Conservation (phyloP, 306 rosid species). For the Cucurbita argyrosperma region DNA sequence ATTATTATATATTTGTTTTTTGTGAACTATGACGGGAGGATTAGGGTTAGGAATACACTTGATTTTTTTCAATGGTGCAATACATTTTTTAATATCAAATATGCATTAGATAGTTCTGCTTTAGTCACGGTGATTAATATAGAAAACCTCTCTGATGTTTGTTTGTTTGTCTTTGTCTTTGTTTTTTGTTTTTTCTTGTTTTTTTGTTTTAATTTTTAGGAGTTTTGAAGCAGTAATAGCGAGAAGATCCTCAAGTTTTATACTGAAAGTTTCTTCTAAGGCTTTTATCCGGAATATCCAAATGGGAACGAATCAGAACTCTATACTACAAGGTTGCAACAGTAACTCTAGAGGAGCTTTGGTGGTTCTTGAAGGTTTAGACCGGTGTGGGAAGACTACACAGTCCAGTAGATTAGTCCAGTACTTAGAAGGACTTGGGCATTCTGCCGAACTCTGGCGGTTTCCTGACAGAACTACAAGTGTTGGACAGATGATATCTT, state of each 20-base stretch:
- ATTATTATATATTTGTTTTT: neutral
- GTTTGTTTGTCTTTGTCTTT: neutral
- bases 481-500: constrained; percentile 82
- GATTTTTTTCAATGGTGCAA: neutral
- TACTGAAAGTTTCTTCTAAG: neutral
- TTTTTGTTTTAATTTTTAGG: neutral
- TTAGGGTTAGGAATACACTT: neutral
- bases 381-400: constrained; percentile 77
- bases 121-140: neutral
- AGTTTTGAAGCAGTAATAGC: constrained; percentile 12
- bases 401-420: constrained; percentile 50
- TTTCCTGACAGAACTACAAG: constrained; percentile 78
- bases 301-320: constrained; percentile 11
- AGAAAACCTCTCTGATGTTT: neutral
- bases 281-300: constrained; percentile 1
- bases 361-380: constrained; percentile 88
- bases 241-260: constrained; percentile 6
- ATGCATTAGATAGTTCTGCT: neutral
- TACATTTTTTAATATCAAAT: neutral
- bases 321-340: neutral
- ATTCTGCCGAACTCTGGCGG: constrained; percentile 61
- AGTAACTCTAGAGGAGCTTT: constrained; percentile 41
- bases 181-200: too few species aligned
- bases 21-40: neutral
- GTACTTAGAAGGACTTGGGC: constrained; percentile 53